Evolutionary conservation across 495 filamentous ascomycete genomes (phyloP), one percentile per base, ranked within the genome.

Genomic region (Aspergillus biplanus): DNA sequence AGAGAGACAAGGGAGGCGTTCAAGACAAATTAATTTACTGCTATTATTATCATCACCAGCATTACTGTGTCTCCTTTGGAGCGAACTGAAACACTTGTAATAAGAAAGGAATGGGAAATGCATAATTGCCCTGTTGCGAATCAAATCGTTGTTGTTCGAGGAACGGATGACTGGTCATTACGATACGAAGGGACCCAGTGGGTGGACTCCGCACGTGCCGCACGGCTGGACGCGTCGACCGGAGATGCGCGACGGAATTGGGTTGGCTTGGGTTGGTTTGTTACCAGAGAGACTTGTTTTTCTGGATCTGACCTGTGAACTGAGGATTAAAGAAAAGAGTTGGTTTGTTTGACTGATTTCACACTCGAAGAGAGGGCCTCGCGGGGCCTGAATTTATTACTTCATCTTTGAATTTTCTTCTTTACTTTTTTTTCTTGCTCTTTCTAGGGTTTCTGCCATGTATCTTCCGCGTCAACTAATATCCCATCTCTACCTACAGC

Each of bases 381-480:
- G 42, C 33, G 52, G 46, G 44, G 52, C 61, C 49, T 16, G 32
- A 50, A 55, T 46, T 48, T 52, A 31, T 59, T 49, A 32, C 21
- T 27, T 27, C 21, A 27, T 27, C 21, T 27, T 27, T 27, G 21
- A 27, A 27, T 27, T 27, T 60, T 33, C 33, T 53, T 50, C 12
- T 61, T 56, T 54, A 15, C 18, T 18, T 33, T 54, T 12, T 50
- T 13, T 42, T 46, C 4, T 53, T 31, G 1, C 18, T 61, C 47
- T 46, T 44, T 44, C 32, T 35, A 46, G 46, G 53, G 47, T 42
- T n/a, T 52, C 57, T 56, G 71, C 71, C 72, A 99, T 99, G 95
- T 97, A 96, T 87, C 91, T 99, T 57, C 95, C 95, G 65, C 92
- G 96, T 67, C 81, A 83, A 65, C 87, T 95, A 60, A 89, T 99